phyloP scores from a whole-genome alignment of 495 filamentous ascomycete genomes.

The Trichoderma virens region DNA sequence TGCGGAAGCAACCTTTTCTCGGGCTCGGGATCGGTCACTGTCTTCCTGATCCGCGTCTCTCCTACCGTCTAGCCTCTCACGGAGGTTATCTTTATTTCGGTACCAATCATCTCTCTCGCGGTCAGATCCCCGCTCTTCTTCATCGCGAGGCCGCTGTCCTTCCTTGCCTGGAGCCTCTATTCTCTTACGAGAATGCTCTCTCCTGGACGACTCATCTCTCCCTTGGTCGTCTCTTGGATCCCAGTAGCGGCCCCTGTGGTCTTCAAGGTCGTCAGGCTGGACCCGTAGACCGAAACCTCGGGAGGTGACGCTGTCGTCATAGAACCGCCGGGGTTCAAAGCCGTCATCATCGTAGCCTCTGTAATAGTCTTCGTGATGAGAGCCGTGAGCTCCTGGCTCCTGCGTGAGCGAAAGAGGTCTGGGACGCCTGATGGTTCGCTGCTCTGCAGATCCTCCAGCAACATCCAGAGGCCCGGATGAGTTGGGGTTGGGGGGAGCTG shows the following conservation, averaged over 20 bases:
- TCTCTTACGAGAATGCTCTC: slow-evolving; percentile 3
- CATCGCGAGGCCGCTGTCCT: slow-evolving; percentile 12
- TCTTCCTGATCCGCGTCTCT: slow-evolving; percentile 18
- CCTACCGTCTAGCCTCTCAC: not conserved
- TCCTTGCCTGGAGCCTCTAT: slow-evolving; percentile 15
- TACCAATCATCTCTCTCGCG: slow-evolving; percentile 21
- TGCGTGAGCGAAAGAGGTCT: slow-evolving; percentile 43
- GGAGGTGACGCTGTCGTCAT: slow-evolving; percentile 28
- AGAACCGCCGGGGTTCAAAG: slow-evolving; percentile 16
- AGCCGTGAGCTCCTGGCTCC: slow-evolving; percentile 26
- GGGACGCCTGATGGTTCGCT: slow-evolving; percentile 20
- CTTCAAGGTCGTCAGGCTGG: slow-evolving; percentile 17
- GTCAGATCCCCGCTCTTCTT: slow-evolving; percentile 16
- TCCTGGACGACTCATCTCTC: not conserved
- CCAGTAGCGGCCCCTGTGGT: slow-evolving; percentile 14
- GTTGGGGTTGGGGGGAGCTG: slow-evolving; percentile 26
- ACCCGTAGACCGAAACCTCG: slow-evolving; percentile 41
- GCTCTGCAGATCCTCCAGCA: slow-evolving; percentile 26
- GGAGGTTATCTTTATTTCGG: slow-evolving; percentile 16
- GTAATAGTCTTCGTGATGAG: slow-evolving; percentile 37
- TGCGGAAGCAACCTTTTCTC: slow-evolving; percentile 29
- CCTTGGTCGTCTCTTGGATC: slow-evolving; percentile 17
- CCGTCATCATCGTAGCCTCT: slow-evolving; percentile 32
- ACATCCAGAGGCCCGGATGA: not conserved
- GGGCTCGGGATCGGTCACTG: slow-evolving; percentile 18